Percentiles rank a stretch among this genome's conserved stretches.
These are phyloP conservation scores for Aspergillus sp. DNA, from an alignment of 2,329 filamentous ascomycete genomes.

Conservation along the genomic window DNA sequence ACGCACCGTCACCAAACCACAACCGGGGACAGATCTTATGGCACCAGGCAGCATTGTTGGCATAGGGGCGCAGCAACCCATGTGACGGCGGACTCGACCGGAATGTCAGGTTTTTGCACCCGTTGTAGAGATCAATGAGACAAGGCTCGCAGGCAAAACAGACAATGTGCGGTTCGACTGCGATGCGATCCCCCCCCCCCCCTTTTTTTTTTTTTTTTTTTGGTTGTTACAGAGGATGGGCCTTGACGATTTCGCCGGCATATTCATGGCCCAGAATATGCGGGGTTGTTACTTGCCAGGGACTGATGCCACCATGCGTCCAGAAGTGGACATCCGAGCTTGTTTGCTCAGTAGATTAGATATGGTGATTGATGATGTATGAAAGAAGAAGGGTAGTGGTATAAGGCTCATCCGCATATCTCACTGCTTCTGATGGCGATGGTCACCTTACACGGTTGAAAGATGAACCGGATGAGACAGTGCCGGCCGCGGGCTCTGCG, in stretches of 20 bases:
- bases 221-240: constrained; percentile 65
- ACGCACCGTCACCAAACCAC: constrained; percentile 82
- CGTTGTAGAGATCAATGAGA: constrained; percentile 89
- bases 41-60: constrained; percentile 95
- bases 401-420: constrained; percentile 70
- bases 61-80: constrained; percentile 80
- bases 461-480: constrained; percentile 60
- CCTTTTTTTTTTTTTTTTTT: no score
- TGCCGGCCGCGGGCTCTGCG: constrained; percentile 67
- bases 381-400: background rate
- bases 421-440: constrained; percentile 88
- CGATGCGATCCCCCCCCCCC: constrained; percentile 86
- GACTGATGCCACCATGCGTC: constrained; percentile 90
- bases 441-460: constrained; percentile 79
- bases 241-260: constrained; percentile 68
- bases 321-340: constrained; percentile 96
- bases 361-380: background rate
- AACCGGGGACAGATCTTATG: constrained; percentile 83
- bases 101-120: constrained; percentile 79
- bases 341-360: constrained; percentile 7
- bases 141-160: constrained; percentile 88
- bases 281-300: constrained; percentile 83
- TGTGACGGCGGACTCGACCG: constrained; percentile 83
- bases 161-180: constrained; percentile 88
- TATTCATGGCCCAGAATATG: constrained; percentile 94